Base-by-base conservation (phyloP, 2,329 filamentous ascomycete species). In the Ceratocystis colombiana region DNA sequence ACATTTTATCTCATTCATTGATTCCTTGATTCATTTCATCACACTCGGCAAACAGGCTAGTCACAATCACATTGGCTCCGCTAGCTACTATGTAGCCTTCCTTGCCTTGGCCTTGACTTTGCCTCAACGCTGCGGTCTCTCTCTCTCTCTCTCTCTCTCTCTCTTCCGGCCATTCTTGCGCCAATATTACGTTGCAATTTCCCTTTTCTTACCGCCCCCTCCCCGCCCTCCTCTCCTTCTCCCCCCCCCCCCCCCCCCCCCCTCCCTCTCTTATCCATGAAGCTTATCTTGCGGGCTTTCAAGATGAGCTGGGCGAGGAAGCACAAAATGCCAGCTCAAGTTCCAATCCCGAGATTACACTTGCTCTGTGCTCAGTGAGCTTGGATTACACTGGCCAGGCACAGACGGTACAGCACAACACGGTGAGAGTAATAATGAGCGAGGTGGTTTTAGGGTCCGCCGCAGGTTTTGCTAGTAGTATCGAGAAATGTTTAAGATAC, bases 401-500 rank as follows among this genome's bases (percentile, higher is more conserved):
- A 41, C 37, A 41, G 37, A 5, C 10, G 37, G 3, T 41, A 41
- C 37, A 41, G 37, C 37, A 41, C 37, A 41, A 5, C 37, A 41
- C 37, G 10, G 10, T 12, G 37, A 41, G 37, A 41, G 37, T 15
- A 57, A 57, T 17, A n/a, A 33, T 12, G 22, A 30, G 53, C 28
- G 53, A 57, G 22, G 5, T 28, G 22, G 53, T 33, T 57, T 30
- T 33, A 57, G 25, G 28, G 28, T n/a, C 28, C 17, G 53, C 10
- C 15, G 53, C 53, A 25, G 22, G 22, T 30, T n/a, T 28, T 33
- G 10, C 30, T 57, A 28, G 22, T 17, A 46, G 48, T 57, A 62
- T 45, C 17, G 30, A 64, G 15, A 55, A n/a, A 37, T 68, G 63
- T 68, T 64, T 68, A 62, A 61, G 61, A 68, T 65, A 53, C 66